Evolutionary conservation across 1,284 basidiomycete genomes (phyloP).

Genomic region (Cryptococcus jaspeensis): DNA sequence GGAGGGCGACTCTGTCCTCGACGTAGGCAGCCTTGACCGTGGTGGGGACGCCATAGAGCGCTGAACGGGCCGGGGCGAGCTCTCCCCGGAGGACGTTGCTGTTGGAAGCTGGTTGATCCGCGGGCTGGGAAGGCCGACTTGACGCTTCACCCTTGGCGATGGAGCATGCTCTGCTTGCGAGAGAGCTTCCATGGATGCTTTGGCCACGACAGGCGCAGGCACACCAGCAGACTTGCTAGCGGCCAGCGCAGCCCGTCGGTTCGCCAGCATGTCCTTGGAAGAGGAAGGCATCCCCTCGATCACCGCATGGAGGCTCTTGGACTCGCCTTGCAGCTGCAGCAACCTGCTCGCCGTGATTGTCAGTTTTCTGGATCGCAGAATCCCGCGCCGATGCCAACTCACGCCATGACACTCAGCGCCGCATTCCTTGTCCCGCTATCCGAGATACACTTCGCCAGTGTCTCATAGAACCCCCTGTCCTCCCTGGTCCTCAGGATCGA

Average conservation of each 20-base stretch:
- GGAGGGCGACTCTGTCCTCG: slow-evolving; percentile 14
- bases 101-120: background rate
- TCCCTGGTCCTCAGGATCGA: slow-evolving; percentile 41
- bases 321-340: slow-evolving; percentile 45
- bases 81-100: background rate
- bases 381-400: slow-evolving; percentile 27
- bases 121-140: background rate
- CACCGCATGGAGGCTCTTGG: slow-evolving; percentile 35
- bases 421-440: slow-evolving; percentile 47
- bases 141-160: slow-evolving; percentile 5
- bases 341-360: slow-evolving; percentile 19
- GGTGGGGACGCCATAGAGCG: background rate
- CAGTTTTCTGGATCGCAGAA: background rate
- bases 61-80: background rate
- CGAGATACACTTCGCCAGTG: slow-evolving; percentile 61
- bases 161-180: background rate
- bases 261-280: slow-evolving; percentile 49
- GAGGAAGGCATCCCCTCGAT: slow-evolving; percentile 37
- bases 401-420: slow-evolving; percentile 50
- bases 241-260: slow-evolving; percentile 42
- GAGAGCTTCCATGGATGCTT: slow-evolving; percentile 16
- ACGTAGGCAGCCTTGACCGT: slow-evolving; percentile 1
- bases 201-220: slow-evolving; percentile 14
- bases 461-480: slow-evolving; percentile 44
- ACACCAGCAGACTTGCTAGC: slow-evolving; percentile 26